phyloP scores from a whole-genome alignment of 805 yeast genomes.

The Allodekkera sacchari region DNA sequence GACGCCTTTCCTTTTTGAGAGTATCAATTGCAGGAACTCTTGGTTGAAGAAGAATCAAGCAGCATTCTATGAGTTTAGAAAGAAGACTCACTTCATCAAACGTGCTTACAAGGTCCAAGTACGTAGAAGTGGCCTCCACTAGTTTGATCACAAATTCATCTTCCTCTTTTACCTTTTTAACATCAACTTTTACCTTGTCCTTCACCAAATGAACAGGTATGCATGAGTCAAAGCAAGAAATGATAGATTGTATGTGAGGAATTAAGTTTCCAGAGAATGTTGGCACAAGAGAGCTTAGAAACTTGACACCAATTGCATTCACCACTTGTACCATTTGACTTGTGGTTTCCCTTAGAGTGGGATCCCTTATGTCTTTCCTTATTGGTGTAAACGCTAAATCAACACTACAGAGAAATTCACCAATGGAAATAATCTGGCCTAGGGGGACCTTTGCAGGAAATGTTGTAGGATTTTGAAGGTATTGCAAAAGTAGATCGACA shows the following conservation, averaged over 20 bases:
- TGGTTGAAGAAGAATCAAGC: constrained; percentile 38
- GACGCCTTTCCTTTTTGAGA: no score
- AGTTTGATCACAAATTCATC: constrained; percentile 23
- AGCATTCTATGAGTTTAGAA: constrained; percentile 49
- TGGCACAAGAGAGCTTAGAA: constrained; percentile 30
- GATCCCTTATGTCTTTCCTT: constrained; percentile 53
- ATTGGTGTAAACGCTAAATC: constrained; percentile 47
- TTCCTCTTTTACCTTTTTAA: constrained; percentile 21
- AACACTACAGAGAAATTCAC: constrained; percentile 48
- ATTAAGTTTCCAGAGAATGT: constrained; percentile 28
- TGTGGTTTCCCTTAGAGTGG: constrained; percentile 36
- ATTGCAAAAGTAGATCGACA: constrained; percentile 35
- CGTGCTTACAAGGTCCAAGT: constrained; percentile 15
- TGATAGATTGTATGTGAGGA: constrained; percentile 41
- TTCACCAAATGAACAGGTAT: constrained; percentile 42
- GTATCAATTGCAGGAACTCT: constrained; percentile 18
- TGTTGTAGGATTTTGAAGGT: constrained; percentile 44
- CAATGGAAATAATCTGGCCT: constrained; percentile 43
- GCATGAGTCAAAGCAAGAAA: constrained; percentile 48
- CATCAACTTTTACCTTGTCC: constrained; percentile 32
- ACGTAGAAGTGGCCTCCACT: constrained; percentile 20
- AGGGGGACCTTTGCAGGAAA: constrained; percentile 47
- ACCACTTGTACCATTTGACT: constrained; percentile 33
- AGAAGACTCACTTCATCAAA: constrained; percentile 43
- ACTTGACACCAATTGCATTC: constrained; percentile 36